A percentile compares a stretch with the other conserved stretches of the same genome.
These are phyloP conservation scores for Rhodosporidiobolus odoratus DNA, from an alignment of 768 basidiomycete species.

Conservation along the genomic window DNA sequence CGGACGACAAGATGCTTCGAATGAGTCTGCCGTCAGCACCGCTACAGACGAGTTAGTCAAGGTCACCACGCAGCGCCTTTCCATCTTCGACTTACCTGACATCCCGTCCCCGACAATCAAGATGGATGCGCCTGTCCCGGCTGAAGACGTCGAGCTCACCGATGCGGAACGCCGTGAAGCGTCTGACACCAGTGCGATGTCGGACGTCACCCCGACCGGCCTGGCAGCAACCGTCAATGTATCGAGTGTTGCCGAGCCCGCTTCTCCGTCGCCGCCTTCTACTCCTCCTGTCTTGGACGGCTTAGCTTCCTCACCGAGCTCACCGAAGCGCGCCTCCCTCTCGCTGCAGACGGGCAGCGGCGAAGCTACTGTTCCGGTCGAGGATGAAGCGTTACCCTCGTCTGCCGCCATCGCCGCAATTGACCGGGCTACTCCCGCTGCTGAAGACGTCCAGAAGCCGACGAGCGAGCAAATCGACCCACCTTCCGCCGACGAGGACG, in stretches of 20 bases:
- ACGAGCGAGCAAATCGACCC: background rate
- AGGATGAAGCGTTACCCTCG: too few relatives aligned
- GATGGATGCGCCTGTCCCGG: background rate
- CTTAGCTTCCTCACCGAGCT: too few relatives aligned
- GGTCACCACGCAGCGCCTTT: background rate
- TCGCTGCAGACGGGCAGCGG: too few relatives aligned
- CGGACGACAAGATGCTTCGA: background rate
- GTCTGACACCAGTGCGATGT: background rate
- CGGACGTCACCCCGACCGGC: background rate
- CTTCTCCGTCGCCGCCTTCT: too few relatives aligned
- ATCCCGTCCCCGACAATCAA: background rate
- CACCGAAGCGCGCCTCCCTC: too few relatives aligned
- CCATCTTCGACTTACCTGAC: background rate
- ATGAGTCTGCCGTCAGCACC: background rate
- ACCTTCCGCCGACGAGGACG: background rate
- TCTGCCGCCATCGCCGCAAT: too few relatives aligned
- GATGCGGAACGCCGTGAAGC: background rate
- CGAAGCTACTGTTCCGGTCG: too few relatives aligned
- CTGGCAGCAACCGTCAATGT: too few relatives aligned
- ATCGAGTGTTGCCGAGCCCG: too few relatives aligned
- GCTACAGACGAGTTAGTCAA: slow-evolving; percentile 18
- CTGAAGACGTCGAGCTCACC: background rate
- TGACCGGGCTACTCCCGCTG: too few relatives aligned
- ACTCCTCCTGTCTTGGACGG: too few relatives aligned
- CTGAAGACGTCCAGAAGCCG: too few relatives aligned